phyloP scores from a whole-genome alignment of 1,284 basidiomycete species.

The Leccinum angustisporum region DNA sequence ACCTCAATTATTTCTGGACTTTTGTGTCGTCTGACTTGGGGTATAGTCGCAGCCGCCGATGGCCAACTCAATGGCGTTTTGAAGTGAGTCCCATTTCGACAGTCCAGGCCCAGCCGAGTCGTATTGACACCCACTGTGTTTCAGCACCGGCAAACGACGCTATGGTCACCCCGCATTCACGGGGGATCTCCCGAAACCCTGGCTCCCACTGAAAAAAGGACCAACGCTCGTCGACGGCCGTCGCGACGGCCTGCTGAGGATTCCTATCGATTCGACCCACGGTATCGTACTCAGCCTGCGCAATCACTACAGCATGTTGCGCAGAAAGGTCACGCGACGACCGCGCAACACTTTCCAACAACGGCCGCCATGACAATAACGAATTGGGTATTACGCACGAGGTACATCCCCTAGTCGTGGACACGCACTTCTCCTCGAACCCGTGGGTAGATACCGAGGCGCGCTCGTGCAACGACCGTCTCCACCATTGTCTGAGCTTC shows the following conservation, averaged over 20 bases:
- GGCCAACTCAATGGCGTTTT: slow-evolving; percentile 86
- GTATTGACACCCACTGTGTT: neutral
- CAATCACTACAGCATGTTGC: slow-evolving; percentile 58
- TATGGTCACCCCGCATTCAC: slow-evolving; percentile 92
- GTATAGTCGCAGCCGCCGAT: slow-evolving; percentile 87
- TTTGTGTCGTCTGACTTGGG: slow-evolving; percentile 8
- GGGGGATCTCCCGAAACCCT: slow-evolving; percentile 85
- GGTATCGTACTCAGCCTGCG: slow-evolving; percentile 76
- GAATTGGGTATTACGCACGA: slow-evolving; percentile 8
- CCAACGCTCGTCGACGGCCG: slow-evolving; percentile 63
- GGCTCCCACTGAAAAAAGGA: slow-evolving; percentile 85
- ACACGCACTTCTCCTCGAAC: slow-evolving; percentile 35
- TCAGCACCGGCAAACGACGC: slow-evolving; percentile 80
- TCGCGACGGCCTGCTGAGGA: slow-evolving; percentile 35
- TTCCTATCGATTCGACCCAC: slow-evolving; percentile 45
- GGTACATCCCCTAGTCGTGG: slow-evolving; percentile 14
- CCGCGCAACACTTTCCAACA: slow-evolving; percentile 11
- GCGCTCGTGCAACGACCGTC: slow-evolving; percentile 30
- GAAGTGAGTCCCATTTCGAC: slow-evolving; percentile 55
- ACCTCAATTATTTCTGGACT: neutral
- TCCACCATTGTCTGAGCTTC: slow-evolving; percentile 66
- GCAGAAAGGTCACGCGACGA: slow-evolving; percentile 35
- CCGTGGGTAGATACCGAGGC: slow-evolving; percentile 53
- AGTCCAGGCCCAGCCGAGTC: neutral
- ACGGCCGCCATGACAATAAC: slow-evolving; percentile 14